Percentiles rank a stretch among this genome's conserved stretches.
These are phyloP conservation scores for Plasmodium coatneyi DNA, from an alignment of 169 alveolate genomes.

Conservation along the genomic window DNA sequence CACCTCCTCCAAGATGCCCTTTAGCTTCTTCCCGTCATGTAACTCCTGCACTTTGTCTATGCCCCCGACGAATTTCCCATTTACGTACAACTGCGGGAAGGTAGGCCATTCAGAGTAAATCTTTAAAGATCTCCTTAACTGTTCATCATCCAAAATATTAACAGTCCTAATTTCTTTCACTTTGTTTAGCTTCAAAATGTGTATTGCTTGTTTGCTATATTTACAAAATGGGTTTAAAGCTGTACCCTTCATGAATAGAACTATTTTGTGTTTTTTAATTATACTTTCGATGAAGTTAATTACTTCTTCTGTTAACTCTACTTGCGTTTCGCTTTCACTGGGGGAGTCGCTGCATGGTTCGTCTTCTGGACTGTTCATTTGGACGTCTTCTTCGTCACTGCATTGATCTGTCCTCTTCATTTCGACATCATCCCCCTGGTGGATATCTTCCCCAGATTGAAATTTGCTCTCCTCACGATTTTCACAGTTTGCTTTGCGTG, in stretches of 20 bases:
- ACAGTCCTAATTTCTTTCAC: constrained; percentile 83
- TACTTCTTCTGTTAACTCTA: constrained; percentile 37
- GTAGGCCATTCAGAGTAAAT: constrained; percentile 95
- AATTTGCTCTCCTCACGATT: not conserved
- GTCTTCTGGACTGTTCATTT: not conserved
- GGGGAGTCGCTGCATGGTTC: not conserved
- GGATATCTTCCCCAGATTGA: not conserved
- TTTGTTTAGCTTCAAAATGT: constrained; percentile 81
- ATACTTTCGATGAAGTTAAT: constrained; percentile 69
- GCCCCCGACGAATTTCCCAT: constrained; percentile 91
- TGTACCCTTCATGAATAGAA: constrained; percentile 88
- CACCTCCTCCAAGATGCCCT: constrained; percentile 78
- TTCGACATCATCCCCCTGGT: not conserved
- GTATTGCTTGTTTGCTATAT: constrained; percentile 84
- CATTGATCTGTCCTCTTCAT: not conserved
- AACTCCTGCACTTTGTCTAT: constrained; percentile 91
- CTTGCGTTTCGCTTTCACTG: not conserved
- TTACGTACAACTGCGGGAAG: constrained; percentile 92
- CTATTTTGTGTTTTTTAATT: constrained; percentile 77
- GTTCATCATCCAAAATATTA: constrained; percentile 88
- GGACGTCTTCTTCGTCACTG: not conserved
- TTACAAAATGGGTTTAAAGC: constrained; percentile 87
- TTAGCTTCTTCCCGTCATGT: constrained; percentile 90
- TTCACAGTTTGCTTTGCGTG: not conserved
- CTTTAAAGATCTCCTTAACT: constrained; percentile 90